phyloP scores from a whole-genome alignment of 495 filamentous ascomycete genomes.

The Aspergillus funiculosus region DNA sequence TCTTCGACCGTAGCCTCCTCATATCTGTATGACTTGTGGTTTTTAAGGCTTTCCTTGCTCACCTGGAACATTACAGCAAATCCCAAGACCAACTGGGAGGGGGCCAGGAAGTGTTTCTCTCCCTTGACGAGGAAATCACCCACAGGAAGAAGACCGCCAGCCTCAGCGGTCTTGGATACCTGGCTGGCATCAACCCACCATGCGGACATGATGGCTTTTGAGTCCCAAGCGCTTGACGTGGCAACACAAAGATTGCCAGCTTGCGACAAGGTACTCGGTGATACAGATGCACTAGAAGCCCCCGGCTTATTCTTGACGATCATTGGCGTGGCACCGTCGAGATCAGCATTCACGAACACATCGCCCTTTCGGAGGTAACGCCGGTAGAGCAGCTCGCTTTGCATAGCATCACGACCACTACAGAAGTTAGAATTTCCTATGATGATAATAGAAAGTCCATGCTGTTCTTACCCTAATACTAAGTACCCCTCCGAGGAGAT shows the following conservation, averaged over 20 bases:
- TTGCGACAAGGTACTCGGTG: conserved; percentile 85
- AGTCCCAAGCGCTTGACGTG: conserved; percentile 87
- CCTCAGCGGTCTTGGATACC: conserved; percentile 71
- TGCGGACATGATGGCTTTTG: conserved; percentile 87
- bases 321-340: conserved; percentile 74
- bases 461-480: conserved; percentile 59
- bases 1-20: conserved; percentile 27
- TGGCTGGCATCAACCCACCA: conserved; percentile 90
- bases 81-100: conserved; percentile 79
- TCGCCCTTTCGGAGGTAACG: conserved; percentile 82
- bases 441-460: not conserved
- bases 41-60: conserved; percentile 78
- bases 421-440: conserved; percentile 10
- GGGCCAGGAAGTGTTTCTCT: conserved; percentile 84
- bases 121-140: conserved; percentile 77
- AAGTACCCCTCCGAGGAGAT: conserved; percentile 94
- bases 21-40: conserved; percentile 58
- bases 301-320: conserved; percentile 79
- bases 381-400: conserved; percentile 85
- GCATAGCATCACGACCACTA: conserved; percentile 78
- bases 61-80: conserved; percentile 83
- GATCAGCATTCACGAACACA: conserved; percentile 84
- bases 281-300: conserved; percentile 74
- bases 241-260: conserved; percentile 79
- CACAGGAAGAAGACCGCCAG: conserved; percentile 70